Evolutionary conservation across 2,329 filamentous ascomycete genomes (phyloP), one percentile per base, ranked within the genome.

Genomic region (Alternaria angustiovoidea): DNA sequence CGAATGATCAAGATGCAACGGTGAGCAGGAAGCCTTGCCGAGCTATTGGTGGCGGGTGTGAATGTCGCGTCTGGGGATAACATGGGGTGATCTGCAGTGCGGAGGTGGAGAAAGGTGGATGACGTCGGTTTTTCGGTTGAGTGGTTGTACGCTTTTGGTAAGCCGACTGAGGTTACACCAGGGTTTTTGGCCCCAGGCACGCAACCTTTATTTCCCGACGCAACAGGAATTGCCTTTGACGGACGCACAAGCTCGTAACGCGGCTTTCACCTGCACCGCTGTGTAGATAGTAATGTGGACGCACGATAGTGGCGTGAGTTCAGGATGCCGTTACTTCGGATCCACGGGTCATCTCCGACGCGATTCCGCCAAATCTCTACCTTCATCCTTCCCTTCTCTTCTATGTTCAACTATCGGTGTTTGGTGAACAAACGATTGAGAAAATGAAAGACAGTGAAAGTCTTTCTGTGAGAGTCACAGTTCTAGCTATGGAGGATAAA

Each of bases 31-130:
- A 48, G 30, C 46, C 30, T 48, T 36, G 8, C 18, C 46, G 30
- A 24, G 46, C 30, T 36, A 24, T 48, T 48, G 18, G 46, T 34
- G 46, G 46, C 18, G 30, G 18, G 30, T 36, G 9, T 14, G 32
- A 36, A 48, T 36, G 30, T 22, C 44, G 46, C 1, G 46, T 48
- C 46, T 48, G 46, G 44, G 44, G 44, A 20, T 32, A 30, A 7
- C 28, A 48, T 48, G 44, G 28, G 44, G 30, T 34, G 30, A 48
- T 48, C 46, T 48, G 30, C 46, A 11, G 18, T 48, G 46, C 46
- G 46, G 46, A 48, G 46, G 46, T 48, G 46, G 30, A 24, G 18
- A 48, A 48, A 20, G 18, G 44, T 14, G 46, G 46, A 48, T 48
- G 46, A 48, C 46, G 46, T 48, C 46, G 46, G 30, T n/a, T 32